A percentile compares a stretch with the other conserved stretches of the same genome.
Evolutionary conservation across 1,284 basidiomycete genomes (phyloP).

Genomic region (Anthracocystis walkeri): DNA sequence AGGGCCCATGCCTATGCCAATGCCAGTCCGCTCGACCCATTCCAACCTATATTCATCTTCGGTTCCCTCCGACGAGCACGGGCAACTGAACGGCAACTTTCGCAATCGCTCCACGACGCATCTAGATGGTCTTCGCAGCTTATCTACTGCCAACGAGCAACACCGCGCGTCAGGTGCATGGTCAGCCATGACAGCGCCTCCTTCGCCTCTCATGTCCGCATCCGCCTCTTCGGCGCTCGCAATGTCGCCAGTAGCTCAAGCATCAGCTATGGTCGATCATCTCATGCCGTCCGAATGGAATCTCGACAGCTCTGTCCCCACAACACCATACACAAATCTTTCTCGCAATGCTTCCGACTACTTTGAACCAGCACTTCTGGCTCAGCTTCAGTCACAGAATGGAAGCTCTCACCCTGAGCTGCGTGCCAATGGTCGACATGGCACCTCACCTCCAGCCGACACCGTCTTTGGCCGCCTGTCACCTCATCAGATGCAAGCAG

Average conservation of each 20-base stretch:
- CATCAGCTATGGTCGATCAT: slow-evolving; percentile 24
- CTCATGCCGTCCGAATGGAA: slow-evolving; percentile 30
- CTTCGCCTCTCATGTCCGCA: slow-evolving; percentile 21
- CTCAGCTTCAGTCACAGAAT: slow-evolving; percentile 35
- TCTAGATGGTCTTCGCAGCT: slow-evolving; percentile 25
- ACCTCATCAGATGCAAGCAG: slow-evolving; percentile 95
- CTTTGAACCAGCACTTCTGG: slow-evolving; percentile 39
- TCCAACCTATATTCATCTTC: neutral
- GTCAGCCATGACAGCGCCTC: slow-evolving; percentile 31
- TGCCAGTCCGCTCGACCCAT: slow-evolving; percentile 6
- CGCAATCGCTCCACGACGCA: slow-evolving; percentile 46
- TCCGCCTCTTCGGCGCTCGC: slow-evolving; percentile 30
- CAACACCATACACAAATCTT: slow-evolving; percentile 20
- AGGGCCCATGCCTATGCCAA: slow-evolving; percentile 10
- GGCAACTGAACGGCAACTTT: slow-evolving; percentile 14
- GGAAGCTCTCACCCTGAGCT: slow-evolving; percentile 40
- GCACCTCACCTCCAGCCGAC: slow-evolving; percentile 26
- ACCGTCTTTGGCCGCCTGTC: slow-evolving; percentile 85
- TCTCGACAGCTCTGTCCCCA: slow-evolving; percentile 27
- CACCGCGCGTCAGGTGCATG: neutral
- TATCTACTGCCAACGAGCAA: slow-evolving; percentile 20
- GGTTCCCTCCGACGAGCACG: slow-evolving; percentile 12
- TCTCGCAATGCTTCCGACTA: slow-evolving; percentile 42
- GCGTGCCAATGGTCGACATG: slow-evolving; percentile 4
- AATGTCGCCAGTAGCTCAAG: slow-evolving; percentile 33